These are phyloP conservation scores for Cercospora citrullina DNA, from an alignment of 2,329 filamentous ascomycete genomes.

Conservation along the genomic window DNA sequence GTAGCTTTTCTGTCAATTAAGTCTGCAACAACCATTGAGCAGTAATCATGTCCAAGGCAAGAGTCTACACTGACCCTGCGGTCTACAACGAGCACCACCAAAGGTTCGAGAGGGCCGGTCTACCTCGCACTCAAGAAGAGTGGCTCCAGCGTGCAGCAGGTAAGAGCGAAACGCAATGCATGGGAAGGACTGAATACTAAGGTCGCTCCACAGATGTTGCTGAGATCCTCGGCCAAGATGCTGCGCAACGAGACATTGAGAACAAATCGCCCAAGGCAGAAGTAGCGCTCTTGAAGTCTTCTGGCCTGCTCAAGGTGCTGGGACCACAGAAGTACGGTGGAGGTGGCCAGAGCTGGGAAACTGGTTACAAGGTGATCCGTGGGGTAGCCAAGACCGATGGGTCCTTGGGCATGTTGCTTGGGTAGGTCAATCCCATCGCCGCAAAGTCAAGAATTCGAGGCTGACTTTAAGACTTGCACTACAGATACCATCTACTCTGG, in stretches of 20 bases:
- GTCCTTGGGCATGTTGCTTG: conserved; percentile 65
- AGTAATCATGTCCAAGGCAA: conserved; percentile 14
- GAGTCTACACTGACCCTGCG: conserved; percentile 32
- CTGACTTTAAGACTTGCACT: not conserved
- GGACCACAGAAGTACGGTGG: conserved; percentile 55
- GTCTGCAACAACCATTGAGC: not conserved
- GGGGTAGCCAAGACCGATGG: conserved; percentile 66
- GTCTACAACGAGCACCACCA: conserved; percentile 32
- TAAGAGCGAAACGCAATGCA: not conserved
- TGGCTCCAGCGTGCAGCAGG: conserved; percentile 51
- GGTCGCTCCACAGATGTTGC: conserved; percentile 44
- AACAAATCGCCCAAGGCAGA: conserved; percentile 56
- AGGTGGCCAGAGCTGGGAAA: conserved; percentile 50
- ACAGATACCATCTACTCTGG: conserved; percentile 62
- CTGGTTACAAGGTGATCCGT: conserved; percentile 60
- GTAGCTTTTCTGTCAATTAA: not conserved
- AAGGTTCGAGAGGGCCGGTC: conserved; percentile 27
- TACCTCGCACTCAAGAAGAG: conserved; percentile 44
- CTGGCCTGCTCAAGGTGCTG: conserved; percentile 53
- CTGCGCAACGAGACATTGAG: conserved; percentile 50
- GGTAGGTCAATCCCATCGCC: conserved; percentile 29
- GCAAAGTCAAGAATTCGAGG: not conserved
- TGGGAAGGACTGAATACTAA: not conserved
- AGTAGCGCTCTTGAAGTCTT: conserved; percentile 53
- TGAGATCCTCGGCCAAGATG: conserved; percentile 53